Evolutionary conservation across 345 rosid species (phyloP).

Genomic region (Camelina neglecta): DNA sequence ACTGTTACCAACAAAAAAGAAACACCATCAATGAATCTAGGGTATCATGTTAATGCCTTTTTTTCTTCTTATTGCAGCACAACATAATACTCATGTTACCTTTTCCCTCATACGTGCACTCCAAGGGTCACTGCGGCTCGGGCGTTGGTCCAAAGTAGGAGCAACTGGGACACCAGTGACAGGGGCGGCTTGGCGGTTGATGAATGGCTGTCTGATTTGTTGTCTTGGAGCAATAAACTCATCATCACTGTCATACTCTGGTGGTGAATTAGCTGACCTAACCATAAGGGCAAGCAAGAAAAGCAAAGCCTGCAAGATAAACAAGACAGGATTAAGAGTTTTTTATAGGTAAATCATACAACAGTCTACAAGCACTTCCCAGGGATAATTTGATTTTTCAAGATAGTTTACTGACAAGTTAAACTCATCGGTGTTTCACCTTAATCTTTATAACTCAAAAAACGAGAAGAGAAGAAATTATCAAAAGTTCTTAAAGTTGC

Average conservation of each 20-base stretch:
- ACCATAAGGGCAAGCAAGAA: conserved; percentile 85
- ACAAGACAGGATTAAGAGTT: conserved; percentile 8
- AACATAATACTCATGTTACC: conserved; percentile 49
- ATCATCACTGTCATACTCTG: conserved; percentile 94
- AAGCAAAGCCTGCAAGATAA: conserved; percentile 69
- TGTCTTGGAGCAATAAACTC: conserved; percentile 76
- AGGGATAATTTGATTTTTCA: neutral
- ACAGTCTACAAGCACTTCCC: neutral
- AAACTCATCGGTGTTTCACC: neutral
- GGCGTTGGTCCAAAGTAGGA: conserved; percentile 82
- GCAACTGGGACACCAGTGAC: conserved; percentile 84
- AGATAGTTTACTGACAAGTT: neutral
- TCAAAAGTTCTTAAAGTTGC: neutral
- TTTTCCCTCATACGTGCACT: conserved; percentile 97
- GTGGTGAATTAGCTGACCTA: conserved; percentile 76
- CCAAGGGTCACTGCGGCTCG: conserved; percentile 97
- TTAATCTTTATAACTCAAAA: neutral
- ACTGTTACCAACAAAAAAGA: conserved; percentile 54
- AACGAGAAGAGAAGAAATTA: neutral
- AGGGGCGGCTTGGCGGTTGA: conserved; percentile 69
- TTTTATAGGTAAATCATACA: conserved; percentile 8
- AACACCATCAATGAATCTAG: conserved; percentile 23
- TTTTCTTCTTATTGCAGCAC: neutral
- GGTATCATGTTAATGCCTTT: neutral
- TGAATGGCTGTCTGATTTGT: conserved; percentile 84